phyloP scores from a whole-genome alignment of 1,139 yeast species.

The Yamadazyma conglobata region DNA sequence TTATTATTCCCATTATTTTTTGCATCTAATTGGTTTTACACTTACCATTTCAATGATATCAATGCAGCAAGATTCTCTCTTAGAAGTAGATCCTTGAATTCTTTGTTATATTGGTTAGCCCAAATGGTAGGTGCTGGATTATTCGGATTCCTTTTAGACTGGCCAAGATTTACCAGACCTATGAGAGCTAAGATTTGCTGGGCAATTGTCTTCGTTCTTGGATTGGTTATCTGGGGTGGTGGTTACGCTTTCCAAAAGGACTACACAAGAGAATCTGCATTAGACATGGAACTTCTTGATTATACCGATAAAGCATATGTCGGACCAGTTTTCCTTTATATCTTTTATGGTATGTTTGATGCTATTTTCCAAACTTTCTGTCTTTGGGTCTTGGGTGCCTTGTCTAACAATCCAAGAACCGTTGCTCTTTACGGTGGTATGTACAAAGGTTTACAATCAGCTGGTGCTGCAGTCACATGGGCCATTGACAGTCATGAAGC shows the following conservation, averaged over 20 bases:
- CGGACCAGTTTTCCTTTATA: slow-evolving; percentile 60
- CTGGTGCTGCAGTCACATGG: slow-evolving; percentile 51
- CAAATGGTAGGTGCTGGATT: slow-evolving; percentile 57
- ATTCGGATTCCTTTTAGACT: slow-evolving; percentile 49
- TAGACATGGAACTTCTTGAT: slow-evolving; percentile 32
- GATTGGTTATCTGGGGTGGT: slow-evolving; percentile 61
- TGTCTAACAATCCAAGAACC: slow-evolving; percentile 56
- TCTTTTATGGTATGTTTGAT: slow-evolving; percentile 58
- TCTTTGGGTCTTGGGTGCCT: slow-evolving; percentile 57
- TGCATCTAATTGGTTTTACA: slow-evolving; percentile 64
- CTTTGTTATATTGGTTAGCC: slow-evolving; percentile 57
- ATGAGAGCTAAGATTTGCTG: slow-evolving; percentile 49
- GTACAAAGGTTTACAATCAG: slow-evolving; percentile 62
- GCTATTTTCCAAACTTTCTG: slow-evolving; percentile 56
- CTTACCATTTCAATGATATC: slow-evolving; percentile 60
- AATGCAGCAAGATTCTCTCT: slow-evolving; percentile 56
- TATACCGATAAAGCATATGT: slow-evolving; percentile 44
- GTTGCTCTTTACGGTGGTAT: slow-evolving; percentile 59
- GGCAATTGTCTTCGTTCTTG: slow-evolving; percentile 35
- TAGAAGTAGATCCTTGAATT: slow-evolving; percentile 59
- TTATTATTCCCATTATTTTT: slow-evolving; percentile 59
- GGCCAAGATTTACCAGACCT: slow-evolving; percentile 37
- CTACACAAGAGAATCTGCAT: slow-evolving; percentile 41
- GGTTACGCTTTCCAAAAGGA: slow-evolving; percentile 51
- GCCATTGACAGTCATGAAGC: slow-evolving; percentile 43